Evolutionary conservation across 2,329 filamentous ascomycete species (phyloP).

Genomic region (Beauveria asiatica): DNA sequence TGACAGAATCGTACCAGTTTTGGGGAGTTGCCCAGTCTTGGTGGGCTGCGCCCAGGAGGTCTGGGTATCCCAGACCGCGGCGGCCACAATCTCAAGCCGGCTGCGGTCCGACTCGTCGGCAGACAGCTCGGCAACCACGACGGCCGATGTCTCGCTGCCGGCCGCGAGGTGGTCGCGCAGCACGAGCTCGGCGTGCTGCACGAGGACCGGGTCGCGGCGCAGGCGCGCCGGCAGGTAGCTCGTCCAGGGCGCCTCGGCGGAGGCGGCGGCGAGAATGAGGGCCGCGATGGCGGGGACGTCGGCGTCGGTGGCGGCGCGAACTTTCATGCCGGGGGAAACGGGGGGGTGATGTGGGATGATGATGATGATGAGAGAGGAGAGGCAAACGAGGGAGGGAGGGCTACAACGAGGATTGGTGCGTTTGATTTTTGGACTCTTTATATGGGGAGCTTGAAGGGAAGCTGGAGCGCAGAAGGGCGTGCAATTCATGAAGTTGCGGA

Average conservation of each 20-base stretch:
- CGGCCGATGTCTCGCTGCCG: neutral
- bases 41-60: neutral
- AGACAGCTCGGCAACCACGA: slow-evolving; percentile 13
- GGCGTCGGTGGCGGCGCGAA: slow-evolving; percentile 12
- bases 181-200: slow-evolving; percentile 4
- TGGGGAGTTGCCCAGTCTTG: neutral
- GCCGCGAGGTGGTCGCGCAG: slow-evolving; percentile 6
- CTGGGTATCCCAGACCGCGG: slow-evolving; percentile 13
- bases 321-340: slow-evolving; percentile 10
- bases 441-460: no score
- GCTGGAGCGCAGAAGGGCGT: no score
- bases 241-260: slow-evolving; percentile 14
- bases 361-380: neutral
- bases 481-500: no score
- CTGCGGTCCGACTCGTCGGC: neutral
- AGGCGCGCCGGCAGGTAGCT: slow-evolving; percentile 8
- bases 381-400: neutral
- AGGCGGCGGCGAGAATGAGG: slow-evolving; percentile 13
- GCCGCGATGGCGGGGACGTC: slow-evolving; percentile 15
- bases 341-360: neutral
- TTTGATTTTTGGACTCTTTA: no score
- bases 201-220: neutral
- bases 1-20: neutral
- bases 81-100: slow-evolving; percentile 9
- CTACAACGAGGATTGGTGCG: neutral